Evolutionary conservation across 2,329 filamentous ascomycete genomes (phyloP), one percentile per base, ranked within the genome.

Genomic region (Dryadomyces sulphureus): DNA sequence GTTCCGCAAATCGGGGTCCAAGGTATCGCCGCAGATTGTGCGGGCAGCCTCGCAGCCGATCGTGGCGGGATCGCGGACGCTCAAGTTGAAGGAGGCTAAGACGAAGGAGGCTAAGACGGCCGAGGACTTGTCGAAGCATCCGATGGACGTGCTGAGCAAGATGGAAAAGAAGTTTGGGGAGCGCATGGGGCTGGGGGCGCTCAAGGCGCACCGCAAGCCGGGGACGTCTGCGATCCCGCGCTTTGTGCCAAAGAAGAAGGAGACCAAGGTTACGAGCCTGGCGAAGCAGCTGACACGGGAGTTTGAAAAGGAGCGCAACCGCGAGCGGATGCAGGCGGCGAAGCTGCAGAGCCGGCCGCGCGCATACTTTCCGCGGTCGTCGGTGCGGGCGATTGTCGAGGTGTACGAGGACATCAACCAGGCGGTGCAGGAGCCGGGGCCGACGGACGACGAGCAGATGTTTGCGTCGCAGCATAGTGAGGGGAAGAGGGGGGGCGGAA

Each of bases 371-470:
- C 90, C 92, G 19, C 77, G 92, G 52, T 86, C 88, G 36, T 89
- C 87, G 17, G 93, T 90, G n/a, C 92, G 89, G 56, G 89, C 92
- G 7, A 90, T 93, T 49, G 89, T 98, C 16, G 86, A 96, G 61
- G 88, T 98, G 8, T 98, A 96, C 59, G 84, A 85, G 54, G 87
- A 94, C 60, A 86, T 94, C 5, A 81, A 89, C 48, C 88, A 95
- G 61, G 92, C 93, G 19, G 89, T 95, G 11, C 83, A 88, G 54
- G 88, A 94, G 57, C 75, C 77, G 43, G 78, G 78, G 14, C 74
- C 76, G 16, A 74, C 70, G 1, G 76, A 82, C 38, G 82, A 87
- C 45, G 78, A 82, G 35, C 63, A 68, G 7, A 57, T 61, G 27
- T 52, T 61, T 25, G 55, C 57, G 20, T 58, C 56, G 20, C 59